These are phyloP conservation scores for Wickerhamomyces hampshirensis DNA, from an alignment of 805 yeast species.

Conservation along the genomic window DNA sequence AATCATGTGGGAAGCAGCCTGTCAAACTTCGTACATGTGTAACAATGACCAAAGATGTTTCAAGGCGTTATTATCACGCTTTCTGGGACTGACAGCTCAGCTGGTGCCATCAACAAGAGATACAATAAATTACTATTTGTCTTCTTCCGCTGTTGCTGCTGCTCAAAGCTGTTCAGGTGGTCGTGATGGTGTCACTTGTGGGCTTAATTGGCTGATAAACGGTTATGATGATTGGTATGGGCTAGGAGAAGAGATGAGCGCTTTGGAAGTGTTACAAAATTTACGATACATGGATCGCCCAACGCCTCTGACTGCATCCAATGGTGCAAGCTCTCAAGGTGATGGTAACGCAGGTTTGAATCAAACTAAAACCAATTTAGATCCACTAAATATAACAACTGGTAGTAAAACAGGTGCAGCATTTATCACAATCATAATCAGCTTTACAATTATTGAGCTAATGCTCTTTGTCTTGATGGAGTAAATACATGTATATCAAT, in stretches of 20 bases:
- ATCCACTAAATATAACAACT: conserved; percentile 30
- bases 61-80: conserved; percentile 76
- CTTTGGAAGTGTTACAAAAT: conserved; percentile 59
- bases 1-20: conserved; percentile 78
- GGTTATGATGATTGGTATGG: conserved; percentile 77
- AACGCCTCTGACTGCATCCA: conserved; percentile 55
- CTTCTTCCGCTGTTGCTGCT: conserved; percentile 62
- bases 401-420: conserved; percentile 68
- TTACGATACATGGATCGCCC: conserved; percentile 32
- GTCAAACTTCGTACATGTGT: conserved; percentile 62
- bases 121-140: conserved; percentile 29
- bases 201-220: conserved; percentile 64
- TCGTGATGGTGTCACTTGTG: conserved; percentile 83
- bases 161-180: conserved; percentile 87
- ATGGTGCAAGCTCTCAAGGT: conserved; percentile 72
- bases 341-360: conserved; percentile 58
- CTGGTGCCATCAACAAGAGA: conserved; percentile 52
- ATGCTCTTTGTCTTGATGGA: conserved; percentile 1
- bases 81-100: conserved; percentile 67
- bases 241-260: conserved; percentile 87
- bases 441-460: conserved; percentile 35
- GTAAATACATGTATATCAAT: no score
- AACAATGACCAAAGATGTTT: conserved; percentile 89
- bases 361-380: conserved; percentile 11
- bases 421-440: conserved; percentile 55